phyloP scores from a whole-genome alignment of 164 flowering plant genomes.

The Berberis thunbergii region DNA sequence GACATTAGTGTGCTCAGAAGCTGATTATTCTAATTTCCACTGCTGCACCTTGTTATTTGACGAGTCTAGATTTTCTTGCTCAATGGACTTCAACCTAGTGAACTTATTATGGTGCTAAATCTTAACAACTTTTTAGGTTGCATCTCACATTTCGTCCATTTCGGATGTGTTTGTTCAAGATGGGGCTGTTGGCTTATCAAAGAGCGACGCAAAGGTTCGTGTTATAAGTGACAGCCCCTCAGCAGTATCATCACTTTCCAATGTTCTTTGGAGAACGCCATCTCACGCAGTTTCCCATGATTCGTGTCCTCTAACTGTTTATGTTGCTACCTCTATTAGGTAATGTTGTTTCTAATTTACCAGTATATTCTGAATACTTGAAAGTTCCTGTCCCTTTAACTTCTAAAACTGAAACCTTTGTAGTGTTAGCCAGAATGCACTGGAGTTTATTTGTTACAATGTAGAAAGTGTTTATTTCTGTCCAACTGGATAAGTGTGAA shows the following conservation, averaged over 20 bases:
- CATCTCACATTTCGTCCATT: conserved; percentile 36
- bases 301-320: conserved; percentile 46
- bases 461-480: too few relatives aligned
- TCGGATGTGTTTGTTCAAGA: conserved; percentile 45
- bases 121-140: conserved; percentile 24
- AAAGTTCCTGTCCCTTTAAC: too few relatives aligned
- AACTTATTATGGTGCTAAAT: neutral
- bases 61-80: too few relatives aligned
- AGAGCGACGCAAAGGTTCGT: conserved; percentile 42
- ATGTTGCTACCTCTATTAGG: conserved; percentile 43
- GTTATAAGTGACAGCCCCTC: conserved; percentile 47
- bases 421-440: too few relatives aligned
- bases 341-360: conserved; percentile 1
- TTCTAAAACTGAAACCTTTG: too few relatives aligned
- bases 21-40: too few relatives aligned
- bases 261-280: conserved; percentile 36
- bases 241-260: conserved; percentile 33
- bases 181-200: conserved; percentile 47
- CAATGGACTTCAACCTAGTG: too few relatives aligned
- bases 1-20: too few relatives aligned
- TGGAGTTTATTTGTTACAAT: too few relatives aligned
- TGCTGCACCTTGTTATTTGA: too few relatives aligned
- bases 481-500: too few relatives aligned
- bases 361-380: too few relatives aligned
- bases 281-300: conserved; percentile 53